A percentile compares a stretch with the other conserved stretches of the same genome.
phyloP scores from a whole-genome alignment of 352 stramenopile species.

The Globisporangium solare region DNA sequence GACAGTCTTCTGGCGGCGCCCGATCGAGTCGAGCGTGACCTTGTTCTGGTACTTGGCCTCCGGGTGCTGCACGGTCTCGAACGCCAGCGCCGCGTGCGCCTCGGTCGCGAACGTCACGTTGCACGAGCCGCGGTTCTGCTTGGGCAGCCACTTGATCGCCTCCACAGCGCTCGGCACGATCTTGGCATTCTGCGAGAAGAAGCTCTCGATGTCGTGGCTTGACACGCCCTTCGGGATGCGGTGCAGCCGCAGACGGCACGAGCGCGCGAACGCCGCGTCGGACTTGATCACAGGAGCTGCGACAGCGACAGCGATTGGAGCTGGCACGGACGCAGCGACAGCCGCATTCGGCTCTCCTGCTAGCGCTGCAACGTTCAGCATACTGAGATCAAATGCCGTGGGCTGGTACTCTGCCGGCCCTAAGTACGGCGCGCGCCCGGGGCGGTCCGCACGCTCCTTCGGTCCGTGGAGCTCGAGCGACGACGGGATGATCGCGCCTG shows the following conservation, averaged over 20 bases:
- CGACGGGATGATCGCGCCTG: slow-evolving; percentile 66
- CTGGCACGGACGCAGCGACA: not conserved
- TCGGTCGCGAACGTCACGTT: slow-evolving; percentile 65
- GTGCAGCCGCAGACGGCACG: slow-evolving; percentile 67
- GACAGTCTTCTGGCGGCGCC: slow-evolving; percentile 67
- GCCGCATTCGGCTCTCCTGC: slow-evolving; percentile 11
- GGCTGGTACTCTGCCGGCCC: slow-evolving; percentile 36
- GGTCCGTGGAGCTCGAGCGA: slow-evolving; percentile 56
- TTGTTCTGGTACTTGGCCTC: slow-evolving; percentile 28
- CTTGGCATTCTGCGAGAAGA: slow-evolving; percentile 53
- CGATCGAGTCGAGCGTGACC: slow-evolving; percentile 52
- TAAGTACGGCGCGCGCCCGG: slow-evolving; percentile 14
- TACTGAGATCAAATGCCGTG: slow-evolving; percentile 32
- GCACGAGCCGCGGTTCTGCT: slow-evolving; percentile 64
- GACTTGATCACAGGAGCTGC: slow-evolving; percentile 9
- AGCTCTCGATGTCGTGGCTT: slow-evolving; percentile 64
- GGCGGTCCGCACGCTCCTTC: slow-evolving; percentile 11
- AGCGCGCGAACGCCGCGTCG: slow-evolving; percentile 43
- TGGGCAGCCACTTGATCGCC: slow-evolving; percentile 52
- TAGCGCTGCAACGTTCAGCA: slow-evolving; percentile 1
- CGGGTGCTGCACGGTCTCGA: slow-evolving; percentile 36
- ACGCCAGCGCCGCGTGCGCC: slow-evolving; percentile 63
- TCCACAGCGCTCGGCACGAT: slow-evolving; percentile 68
- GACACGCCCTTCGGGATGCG: slow-evolving; percentile 64
- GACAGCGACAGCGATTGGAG: not conserved